A percentile compares a stretch with the other conserved stretches of the same genome.
These are phyloP conservation scores for Ascochyta koolunga DNA, from an alignment of 2,329 filamentous ascomycete genomes.

Conservation along the genomic window DNA sequence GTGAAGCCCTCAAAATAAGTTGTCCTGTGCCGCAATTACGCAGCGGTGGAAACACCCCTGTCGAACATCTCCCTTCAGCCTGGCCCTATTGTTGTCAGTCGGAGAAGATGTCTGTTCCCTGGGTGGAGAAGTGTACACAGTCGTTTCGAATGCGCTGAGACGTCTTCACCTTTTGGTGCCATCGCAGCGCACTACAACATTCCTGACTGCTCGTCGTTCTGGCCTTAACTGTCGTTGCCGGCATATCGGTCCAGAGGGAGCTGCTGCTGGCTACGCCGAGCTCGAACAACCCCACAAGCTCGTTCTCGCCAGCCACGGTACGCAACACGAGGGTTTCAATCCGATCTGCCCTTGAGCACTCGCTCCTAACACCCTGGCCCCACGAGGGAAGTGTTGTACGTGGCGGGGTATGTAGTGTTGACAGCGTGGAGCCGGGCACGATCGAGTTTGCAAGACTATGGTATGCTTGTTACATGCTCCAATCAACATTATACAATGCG, in stretches of 20 bases:
- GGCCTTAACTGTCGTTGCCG: conserved; percentile 2
- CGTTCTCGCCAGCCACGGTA: conserved; percentile 13
- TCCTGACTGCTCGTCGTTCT: neutral
- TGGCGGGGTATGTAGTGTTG: conserved; percentile 25
- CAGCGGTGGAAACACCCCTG: neutral
- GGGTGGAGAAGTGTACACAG: neutral
- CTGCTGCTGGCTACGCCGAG: neutral
- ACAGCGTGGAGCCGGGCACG: conserved; percentile 13
- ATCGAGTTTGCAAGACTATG: neutral
- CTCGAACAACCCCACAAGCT: conserved; percentile 1
- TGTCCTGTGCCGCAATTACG: neutral
- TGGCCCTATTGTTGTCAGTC: neutral
- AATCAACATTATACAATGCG: neutral
- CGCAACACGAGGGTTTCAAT: conserved; percentile 14
- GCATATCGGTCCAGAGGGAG: neutral
- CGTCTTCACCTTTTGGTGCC: conserved; percentile 1
- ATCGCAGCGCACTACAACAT: conserved; percentile 2
- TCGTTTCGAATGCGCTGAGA: neutral
- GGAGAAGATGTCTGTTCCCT: neutral
- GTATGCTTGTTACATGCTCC: neutral
- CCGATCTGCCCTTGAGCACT: conserved; percentile 6
- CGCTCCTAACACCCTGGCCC: conserved; percentile 11
- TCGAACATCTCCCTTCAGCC: neutral
- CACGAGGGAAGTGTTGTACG: conserved; percentile 17
- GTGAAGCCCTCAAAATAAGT: neutral